Percentiles rank a stretch among this genome's conserved stretches.
These are phyloP conservation scores for Eragrostis tef DNA, from an alignment of 202 grass and related monocot species.

Conservation along the genomic window DNA sequence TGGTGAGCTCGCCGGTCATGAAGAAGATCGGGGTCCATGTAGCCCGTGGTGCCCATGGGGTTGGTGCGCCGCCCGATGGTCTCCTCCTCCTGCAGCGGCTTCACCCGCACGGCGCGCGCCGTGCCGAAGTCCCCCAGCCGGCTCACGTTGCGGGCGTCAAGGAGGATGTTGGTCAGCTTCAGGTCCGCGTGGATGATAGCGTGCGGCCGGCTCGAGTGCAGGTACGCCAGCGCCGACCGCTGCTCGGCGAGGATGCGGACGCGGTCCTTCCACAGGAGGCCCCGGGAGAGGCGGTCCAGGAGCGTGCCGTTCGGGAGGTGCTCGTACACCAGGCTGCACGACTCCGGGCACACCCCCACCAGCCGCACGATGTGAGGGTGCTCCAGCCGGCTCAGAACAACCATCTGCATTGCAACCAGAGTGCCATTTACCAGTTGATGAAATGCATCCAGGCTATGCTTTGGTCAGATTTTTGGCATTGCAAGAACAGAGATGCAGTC, in stretches of 20 bases:
- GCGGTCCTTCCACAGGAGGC: constrained; percentile 60
- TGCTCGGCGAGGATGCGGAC: constrained; percentile 60
- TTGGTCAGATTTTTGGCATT: too few species aligned
- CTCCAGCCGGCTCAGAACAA: constrained; percentile 54
- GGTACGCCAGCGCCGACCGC: constrained; percentile 60
- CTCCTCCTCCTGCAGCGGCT: constrained; percentile 47
- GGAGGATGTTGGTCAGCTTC: constrained; percentile 70
- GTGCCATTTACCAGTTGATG: background rate
- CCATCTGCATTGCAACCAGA: constrained; percentile 30
- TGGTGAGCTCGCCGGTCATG: constrained; percentile 62
- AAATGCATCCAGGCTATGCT: too few species aligned
- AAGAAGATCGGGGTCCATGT: constrained; percentile 75
- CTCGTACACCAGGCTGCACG: constrained; percentile 61
- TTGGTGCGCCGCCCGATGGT: constrained; percentile 58
- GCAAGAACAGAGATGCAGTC: too few species aligned
- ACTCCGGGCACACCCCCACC: constrained; percentile 60
- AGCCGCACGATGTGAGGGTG: constrained; percentile 66
- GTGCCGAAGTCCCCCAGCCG: constrained; percentile 68
- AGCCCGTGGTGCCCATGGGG: constrained; percentile 58
- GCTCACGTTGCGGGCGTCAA: constrained; percentile 44
- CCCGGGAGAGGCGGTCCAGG: constrained; percentile 45
- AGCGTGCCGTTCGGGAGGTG: constrained; percentile 67
- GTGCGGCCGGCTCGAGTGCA: constrained; percentile 53
- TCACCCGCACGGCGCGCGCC: constrained; percentile 52
- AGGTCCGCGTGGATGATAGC: constrained; percentile 70